phyloP scores from a whole-genome alignment of 768 basidiomycete genomes.

The Xerocomus spinulosus region DNA sequence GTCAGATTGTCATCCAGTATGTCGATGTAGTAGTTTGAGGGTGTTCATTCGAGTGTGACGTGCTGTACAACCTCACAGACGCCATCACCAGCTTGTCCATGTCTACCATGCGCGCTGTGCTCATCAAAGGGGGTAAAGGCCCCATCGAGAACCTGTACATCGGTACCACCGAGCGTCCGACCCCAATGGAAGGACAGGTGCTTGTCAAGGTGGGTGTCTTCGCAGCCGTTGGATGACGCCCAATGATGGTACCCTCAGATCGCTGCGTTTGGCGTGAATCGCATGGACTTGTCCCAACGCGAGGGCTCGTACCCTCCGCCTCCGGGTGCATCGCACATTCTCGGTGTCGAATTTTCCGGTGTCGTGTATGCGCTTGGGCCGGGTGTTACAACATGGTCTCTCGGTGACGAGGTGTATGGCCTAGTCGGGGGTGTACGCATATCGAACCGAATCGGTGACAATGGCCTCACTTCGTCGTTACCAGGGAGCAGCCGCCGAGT shows the following conservation, averaged over 20 bases:
- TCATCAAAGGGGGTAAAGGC: conserved; percentile 73
- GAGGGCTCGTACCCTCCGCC: conserved; percentile 75
- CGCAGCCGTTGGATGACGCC: neutral
- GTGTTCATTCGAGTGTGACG: neutral
- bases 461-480: conserved; percentile 1
- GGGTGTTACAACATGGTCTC: conserved; percentile 48
- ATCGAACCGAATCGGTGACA: neutral
- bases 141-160: conserved; percentile 74
- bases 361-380: conserved; percentile 50
- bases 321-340: conserved; percentile 64
- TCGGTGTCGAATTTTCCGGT: conserved; percentile 89
- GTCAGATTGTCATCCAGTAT: too few species aligned
- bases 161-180: conserved; percentile 64
- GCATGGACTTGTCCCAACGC: conserved; percentile 78
- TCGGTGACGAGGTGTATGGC: conserved; percentile 74
- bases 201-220: conserved; percentile 64
- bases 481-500: conserved; percentile 91
- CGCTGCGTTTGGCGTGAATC: conserved; percentile 82
- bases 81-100: conserved; percentile 3
- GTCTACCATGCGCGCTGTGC: conserved; percentile 66
- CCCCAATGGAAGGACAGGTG: conserved; percentile 54
- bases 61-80: conserved; percentile 5
- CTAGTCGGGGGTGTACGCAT: conserved; percentile 69
- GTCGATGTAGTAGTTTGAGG: too few species aligned
- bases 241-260: conserved; percentile 39